Conservation (phyloP, 495 filamentous ascomycete species). For the Elasticomyces elasticus region DNA sequence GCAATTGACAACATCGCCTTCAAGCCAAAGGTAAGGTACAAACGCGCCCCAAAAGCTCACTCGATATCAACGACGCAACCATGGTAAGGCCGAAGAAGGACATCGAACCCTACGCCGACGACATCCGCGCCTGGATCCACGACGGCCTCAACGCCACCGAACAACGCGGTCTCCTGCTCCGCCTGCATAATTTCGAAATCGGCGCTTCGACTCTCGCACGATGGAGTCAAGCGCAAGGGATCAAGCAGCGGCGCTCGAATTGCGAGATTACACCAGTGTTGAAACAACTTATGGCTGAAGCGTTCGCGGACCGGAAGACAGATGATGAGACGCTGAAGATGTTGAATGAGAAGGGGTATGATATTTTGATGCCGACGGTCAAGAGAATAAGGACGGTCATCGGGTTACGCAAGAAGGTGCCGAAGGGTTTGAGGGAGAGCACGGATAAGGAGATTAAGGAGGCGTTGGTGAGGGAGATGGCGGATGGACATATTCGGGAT, state of each 20-base stretch:
- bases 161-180: not conserved
- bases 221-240: not conserved
- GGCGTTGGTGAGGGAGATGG: not conserved
- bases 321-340: not conserved
- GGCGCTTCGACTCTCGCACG: not conserved
- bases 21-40: no score
- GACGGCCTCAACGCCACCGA: not conserved
- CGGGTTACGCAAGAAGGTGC: not conserved
- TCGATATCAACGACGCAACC: not conserved
- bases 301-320: not conserved
- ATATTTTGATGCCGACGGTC: not conserved
- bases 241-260: not conserved
- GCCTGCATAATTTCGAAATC: not conserved
- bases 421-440: not conserved
- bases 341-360: not conserved
- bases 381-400: not conserved
- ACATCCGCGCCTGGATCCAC: not conserved
- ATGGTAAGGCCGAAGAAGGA: not conserved
- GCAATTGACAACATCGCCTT: no score
- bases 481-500: not conserved
- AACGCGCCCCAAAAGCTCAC: no score
- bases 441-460: not conserved
- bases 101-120: not conserved
- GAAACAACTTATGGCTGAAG: not conserved
- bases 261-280: not conserved